Base-by-base conservation (phyloP, 1,284 basidiomycete species). In the Sutorius eximius region DNA sequence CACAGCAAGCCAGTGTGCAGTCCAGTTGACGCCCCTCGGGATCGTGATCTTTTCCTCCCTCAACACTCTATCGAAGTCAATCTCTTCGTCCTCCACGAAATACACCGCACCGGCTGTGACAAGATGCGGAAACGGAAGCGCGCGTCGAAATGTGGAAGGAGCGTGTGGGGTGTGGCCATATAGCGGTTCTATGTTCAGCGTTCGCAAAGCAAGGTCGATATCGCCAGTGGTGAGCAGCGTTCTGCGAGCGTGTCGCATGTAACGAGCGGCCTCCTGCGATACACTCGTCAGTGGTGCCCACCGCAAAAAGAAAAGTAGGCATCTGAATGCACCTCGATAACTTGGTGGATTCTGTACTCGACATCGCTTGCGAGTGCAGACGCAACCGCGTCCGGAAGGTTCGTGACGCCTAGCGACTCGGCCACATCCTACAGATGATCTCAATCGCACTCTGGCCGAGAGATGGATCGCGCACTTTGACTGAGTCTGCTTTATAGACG, bases 1-100 rank as follows among this genome's bases (percentile, higher is more conserved):
- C 24, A 99, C 93, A 1, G 96, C 95, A 22, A 99, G 81, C 97
- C 96, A 99, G 70, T 99, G 96, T 5, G 95, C 93, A 24, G 86
- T 87, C 86, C 89, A 94, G 58, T 78, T 84, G 48, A 90, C 84
- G 37, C 86, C 87, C 62, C 86, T 85, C 0, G 91, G 90, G 12
- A 93, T 72, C 0, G 82, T 78, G 30, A 93, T 85, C 69, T 93
- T 88, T 68, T 93, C 90, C 64, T 91, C 89, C 49, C 89, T 83
- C 32, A 96, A 74, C 9, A 94, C 86, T 48, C 87, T 89, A 67
- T 95, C 93, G 67, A 99, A 95, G 73, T 99, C 96, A 55, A 99
- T 91, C 73, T 99, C 96, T 64, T 98, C 94, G 67, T 99, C 96
- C 61, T 97, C 93, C 15, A 97, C 84, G 65, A 94, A 93, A 75